Percentiles rank a stretch among this genome's conserved stretches.
Conservation (phyloP, 164 flowering plant species). For the Liquidambar formosana region DNA sequence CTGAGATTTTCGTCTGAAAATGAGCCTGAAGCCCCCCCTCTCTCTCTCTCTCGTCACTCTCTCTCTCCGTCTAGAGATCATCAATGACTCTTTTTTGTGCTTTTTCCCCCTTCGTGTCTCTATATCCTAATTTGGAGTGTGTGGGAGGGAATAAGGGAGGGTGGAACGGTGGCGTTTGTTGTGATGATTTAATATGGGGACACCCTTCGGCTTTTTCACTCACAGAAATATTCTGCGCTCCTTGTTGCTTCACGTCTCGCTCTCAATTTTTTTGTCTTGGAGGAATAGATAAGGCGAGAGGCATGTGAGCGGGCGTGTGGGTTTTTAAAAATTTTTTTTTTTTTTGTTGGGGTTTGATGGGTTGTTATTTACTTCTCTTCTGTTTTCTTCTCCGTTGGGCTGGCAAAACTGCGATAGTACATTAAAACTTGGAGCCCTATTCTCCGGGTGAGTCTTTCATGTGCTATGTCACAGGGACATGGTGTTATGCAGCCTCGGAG, state of each 20-base stretch:
- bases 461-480: no score
- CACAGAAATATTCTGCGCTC: conserved; percentile 21
- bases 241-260: conserved; percentile 17
- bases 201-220: conserved; percentile 11
- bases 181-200: background rate
- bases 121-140: background rate
- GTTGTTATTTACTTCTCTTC: no score
- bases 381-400: no score
- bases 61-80: conserved; percentile 1
- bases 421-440: no score
- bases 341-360: no score
- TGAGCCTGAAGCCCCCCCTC: background rate
- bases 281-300: background rate
- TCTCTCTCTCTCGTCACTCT: background rate
- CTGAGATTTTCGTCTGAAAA: background rate
- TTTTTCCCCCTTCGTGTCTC: background rate
- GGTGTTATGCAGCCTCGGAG: no score
- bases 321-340: no score
- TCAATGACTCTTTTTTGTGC: background rate
- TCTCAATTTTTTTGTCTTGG: conserved; percentile 11
- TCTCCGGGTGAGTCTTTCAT: no score
- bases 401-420: no score
- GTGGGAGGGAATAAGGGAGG: background rate
- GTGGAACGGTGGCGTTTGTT: conserved; percentile 24
- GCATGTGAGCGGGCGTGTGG: conserved; percentile 17